phyloP scores from a whole-genome alignment of 2,329 filamentous ascomycete species.

The Pseudopyricularia cyperi region DNA sequence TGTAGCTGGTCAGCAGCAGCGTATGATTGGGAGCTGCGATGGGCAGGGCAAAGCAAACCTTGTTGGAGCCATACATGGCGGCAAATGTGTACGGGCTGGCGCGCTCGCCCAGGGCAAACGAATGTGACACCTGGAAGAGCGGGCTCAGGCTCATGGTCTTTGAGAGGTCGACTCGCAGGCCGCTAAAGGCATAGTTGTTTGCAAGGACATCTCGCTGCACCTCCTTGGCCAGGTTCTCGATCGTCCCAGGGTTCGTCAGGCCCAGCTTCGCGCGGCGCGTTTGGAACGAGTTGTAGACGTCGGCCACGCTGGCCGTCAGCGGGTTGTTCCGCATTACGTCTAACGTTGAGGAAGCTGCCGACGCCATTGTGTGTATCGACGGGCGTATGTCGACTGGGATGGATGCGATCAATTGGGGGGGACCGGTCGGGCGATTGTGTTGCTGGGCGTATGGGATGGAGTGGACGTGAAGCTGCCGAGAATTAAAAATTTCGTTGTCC shows the following conservation, averaged over 20 bases:
- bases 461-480: too few relatives aligned
- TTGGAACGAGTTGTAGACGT: conserved; percentile 70
- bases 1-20: conserved; percentile 21
- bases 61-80: conserved; percentile 83
- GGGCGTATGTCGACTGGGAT: neutral
- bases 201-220: conserved; percentile 94
- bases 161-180: conserved; percentile 88
- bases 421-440: too few relatives aligned
- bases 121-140: conserved; percentile 94
- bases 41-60: conserved; percentile 43
- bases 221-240: conserved; percentile 76
- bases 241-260: conserved; percentile 80
- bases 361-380: neutral
- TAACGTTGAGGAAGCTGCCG: conserved; percentile 19
- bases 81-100: conserved; percentile 93
- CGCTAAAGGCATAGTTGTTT: conserved; percentile 93
- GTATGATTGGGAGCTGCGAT: neutral
- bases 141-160: conserved; percentile 91
- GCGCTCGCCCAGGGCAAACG: conserved; percentile 87
- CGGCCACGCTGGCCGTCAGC: conserved; percentile 53
- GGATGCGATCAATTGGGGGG: too few relatives aligned
- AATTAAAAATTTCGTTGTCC: too few relatives aligned
- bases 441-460: too few relatives aligned
- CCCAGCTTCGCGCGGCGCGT: conserved; percentile 80
- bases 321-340: conserved; percentile 58